Conservation (phyloP, 106 monocot genomes). For the Dactylorhiza incarnata region DNA sequence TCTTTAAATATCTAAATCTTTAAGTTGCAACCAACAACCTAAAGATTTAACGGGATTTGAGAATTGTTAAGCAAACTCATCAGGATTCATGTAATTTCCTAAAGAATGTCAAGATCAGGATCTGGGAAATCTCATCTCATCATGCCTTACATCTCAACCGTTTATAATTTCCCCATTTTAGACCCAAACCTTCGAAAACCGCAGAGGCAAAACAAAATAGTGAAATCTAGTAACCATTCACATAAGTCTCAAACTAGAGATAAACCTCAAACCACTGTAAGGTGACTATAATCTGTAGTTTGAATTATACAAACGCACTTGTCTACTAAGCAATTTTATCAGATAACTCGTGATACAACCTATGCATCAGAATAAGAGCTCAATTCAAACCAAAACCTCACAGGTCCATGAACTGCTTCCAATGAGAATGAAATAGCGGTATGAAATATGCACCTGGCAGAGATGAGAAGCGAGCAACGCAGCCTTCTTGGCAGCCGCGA, state of each 20-base stretch:
- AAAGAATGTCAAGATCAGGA: not conserved
- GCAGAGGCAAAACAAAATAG: not conserved
- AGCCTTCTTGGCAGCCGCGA: conserved; percentile 91
- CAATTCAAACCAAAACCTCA: not conserved
- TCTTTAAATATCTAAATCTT: no score
- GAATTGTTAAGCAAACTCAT: no score
- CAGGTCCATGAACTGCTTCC: not conserved
- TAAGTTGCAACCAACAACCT: no score
- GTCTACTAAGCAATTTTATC: not conserved
- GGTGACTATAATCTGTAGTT: not conserved
- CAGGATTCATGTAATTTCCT: not conserved
- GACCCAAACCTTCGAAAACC: not conserved
- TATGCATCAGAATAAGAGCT: no score
- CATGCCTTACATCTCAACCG: not conserved
- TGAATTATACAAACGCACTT: not conserved
- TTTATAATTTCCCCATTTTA: not conserved
- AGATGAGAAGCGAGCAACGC: conserved; percentile 74
- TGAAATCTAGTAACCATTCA: not conserved
- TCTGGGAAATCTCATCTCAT: not conserved
- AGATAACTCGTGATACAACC: no score
- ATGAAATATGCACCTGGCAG: conserved; percentile 44
- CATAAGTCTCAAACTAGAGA: not conserved
- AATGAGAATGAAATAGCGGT: not conserved
- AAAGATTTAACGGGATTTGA: no score
- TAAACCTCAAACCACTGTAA: not conserved